Evolutionary conservation across 495 filamentous ascomycete species (phyloP), one percentile per base, ranked within the genome.

Genomic region (Aspergillus nidulans): DNA sequence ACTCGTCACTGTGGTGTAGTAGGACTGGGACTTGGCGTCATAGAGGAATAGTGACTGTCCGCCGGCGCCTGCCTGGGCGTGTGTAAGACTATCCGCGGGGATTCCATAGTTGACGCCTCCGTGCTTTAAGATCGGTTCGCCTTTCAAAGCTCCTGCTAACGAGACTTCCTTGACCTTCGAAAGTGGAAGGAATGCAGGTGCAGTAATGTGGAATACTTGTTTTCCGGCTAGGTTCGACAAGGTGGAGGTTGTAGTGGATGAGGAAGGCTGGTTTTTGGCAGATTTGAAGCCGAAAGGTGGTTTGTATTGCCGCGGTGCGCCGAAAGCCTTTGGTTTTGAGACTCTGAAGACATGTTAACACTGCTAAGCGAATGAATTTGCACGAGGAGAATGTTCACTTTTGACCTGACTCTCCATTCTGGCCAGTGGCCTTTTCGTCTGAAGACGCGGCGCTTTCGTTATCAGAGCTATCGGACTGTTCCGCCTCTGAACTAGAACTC

Each of bases 21-120:
- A 74, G 42, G 64, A 67, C 53, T 73, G 59, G 21, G 65, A 64
- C 28, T 62, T 67, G 28, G 63, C 46, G 30, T 74, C 68, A 52
- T 69, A 78, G 6, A 73, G 24, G 24, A 76, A 59, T 16, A 77
- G 65, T 18, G 63, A 62, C 49, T 71, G 70, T 36, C 53, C 70
- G 45, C 62, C 60, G 13, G 51, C 45, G 1, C 69, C 21, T 76
- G 68, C 30, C 59, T 65, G 59, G 36, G 63, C 66, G 20, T 76
- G 10, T 12, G 4, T 12, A 6, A 34, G 30, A 34, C 30, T 34
- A 34, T 34, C 77, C 23, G 61, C 62, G 3, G 72, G 66, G 42
- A 86, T 78, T 1, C 75, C 76, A 59, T 74, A 77, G 32, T 63
- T 65, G 19, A 69, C 64, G 15, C 75, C 73, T 1, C 76, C 63